Evolutionary conservation across 2,329 filamentous ascomycete species (phyloP).

Genomic region (Exophiala sp.): DNA sequence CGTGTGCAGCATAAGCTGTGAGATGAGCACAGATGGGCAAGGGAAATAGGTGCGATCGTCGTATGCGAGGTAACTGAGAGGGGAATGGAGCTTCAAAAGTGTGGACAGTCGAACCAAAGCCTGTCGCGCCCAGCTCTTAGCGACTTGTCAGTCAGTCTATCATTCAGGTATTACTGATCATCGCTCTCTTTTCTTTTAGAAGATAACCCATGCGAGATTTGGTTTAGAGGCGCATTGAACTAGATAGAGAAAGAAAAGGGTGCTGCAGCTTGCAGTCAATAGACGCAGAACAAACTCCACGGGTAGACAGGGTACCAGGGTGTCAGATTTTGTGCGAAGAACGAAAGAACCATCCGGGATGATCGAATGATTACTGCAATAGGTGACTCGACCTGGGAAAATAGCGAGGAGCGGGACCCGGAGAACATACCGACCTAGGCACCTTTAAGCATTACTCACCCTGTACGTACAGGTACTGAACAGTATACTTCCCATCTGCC

Average conservation of each 20-base stretch:
- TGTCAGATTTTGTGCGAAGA: neutral
- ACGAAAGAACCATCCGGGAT: neutral
- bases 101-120: neutral
- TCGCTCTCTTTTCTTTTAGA: neutral
- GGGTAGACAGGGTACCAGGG: neutral
- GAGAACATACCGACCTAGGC: too few relatives aligned
- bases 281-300: neutral
- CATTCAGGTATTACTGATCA: neutral
- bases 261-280: neutral
- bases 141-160: neutral
- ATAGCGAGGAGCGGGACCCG: too few relatives aligned
- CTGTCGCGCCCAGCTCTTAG: neutral
- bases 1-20: slow-evolving; percentile 6
- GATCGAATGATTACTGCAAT: too few relatives aligned
- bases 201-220: neutral
- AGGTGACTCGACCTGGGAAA: too few relatives aligned
- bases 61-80: neutral
- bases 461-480: too few relatives aligned
- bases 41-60: neutral
- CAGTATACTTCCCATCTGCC: neutral
- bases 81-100: neutral
- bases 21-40: neutral
- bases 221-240: slow-evolving; percentile 1
- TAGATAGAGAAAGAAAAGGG: neutral
- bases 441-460: too few relatives aligned